Conservation (phyloP, 2,329 filamentous ascomycete genomes). For the Aspergillus ustus region DNA sequence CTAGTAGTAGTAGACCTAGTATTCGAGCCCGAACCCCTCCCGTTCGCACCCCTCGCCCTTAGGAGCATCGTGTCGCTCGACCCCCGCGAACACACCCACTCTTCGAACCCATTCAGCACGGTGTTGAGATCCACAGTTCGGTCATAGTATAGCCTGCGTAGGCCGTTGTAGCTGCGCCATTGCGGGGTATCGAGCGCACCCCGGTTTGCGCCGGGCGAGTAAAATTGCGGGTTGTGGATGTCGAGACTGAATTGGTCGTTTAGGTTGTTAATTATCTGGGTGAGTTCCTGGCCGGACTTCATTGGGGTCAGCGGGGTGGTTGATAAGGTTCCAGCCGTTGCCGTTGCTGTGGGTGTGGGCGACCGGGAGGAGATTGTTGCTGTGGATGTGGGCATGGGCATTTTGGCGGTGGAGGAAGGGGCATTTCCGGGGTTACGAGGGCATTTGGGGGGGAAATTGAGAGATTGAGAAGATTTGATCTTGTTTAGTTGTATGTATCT, state of each 20-base stretch:
- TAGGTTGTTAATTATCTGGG: constrained; percentile 35
- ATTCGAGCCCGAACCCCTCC: neutral
- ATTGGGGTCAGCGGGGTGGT: constrained; percentile 28
- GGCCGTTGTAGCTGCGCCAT: constrained; percentile 32
- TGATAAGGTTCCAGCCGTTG: constrained; percentile 65
- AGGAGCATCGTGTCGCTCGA: constrained; percentile 29
- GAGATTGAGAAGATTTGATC: neutral
- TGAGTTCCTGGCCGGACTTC: constrained; percentile 29
- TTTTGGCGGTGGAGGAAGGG: neutral
- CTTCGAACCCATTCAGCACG: constrained; percentile 37
- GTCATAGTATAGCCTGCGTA: constrained; percentile 38
- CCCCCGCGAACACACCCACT: constrained; percentile 35
- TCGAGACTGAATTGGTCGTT: constrained; percentile 42
- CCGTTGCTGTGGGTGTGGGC: neutral
- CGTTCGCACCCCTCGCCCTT: constrained; percentile 20
- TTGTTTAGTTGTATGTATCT: neutral
- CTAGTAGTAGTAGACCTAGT: neutral
- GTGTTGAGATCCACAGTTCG: constrained; percentile 27
- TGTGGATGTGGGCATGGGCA: neutral
- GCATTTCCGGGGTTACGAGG: neutral
- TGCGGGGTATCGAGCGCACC: constrained; percentile 20
- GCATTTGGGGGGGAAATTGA: neutral
- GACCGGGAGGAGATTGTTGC: too few relatives aligned
- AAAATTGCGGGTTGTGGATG: constrained; percentile 32
- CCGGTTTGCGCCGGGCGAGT: constrained; percentile 24